A percentile compares a stretch with the other conserved stretches of the same genome.
phyloP scores from a whole-genome alignment of 2,329 filamentous ascomycete genomes.

The Epichloe baconii region DNA sequence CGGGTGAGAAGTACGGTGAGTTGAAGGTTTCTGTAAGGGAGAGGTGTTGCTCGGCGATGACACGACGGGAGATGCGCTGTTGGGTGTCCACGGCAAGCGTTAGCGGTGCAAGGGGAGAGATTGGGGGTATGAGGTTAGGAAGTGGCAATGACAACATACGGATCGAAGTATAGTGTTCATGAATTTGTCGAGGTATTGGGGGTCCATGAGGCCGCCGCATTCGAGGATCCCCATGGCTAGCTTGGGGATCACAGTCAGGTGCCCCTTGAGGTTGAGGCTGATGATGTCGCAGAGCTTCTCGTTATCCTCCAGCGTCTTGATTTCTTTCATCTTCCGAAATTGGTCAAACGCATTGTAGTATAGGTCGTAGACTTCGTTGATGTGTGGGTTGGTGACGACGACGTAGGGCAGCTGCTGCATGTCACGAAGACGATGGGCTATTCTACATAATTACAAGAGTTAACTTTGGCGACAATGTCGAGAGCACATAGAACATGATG shows the following conservation, averaged over 20 bases:
- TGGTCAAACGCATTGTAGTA: slow-evolving; percentile 96
- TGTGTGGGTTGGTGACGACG: slow-evolving; percentile 88
- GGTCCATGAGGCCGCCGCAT: slow-evolving; percentile 68
- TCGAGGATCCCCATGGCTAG: slow-evolving; percentile 90
- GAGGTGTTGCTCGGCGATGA: slow-evolving; percentile 95
- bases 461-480: neutral
- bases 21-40: slow-evolving; percentile 91
- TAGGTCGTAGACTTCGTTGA: slow-evolving; percentile 88
- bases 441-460: slow-evolving; percentile 31
- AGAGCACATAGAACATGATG: neutral
- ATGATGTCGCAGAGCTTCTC: slow-evolving; percentile 74
- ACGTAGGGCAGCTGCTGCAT: slow-evolving; percentile 95
- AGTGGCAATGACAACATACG: slow-evolving; percentile 36
- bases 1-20: slow-evolving; percentile 77
- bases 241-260: slow-evolving; percentile 86
- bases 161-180: slow-evolving; percentile 91
- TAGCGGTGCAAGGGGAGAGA: neutral
- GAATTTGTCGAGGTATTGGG: slow-evolving; percentile 75
- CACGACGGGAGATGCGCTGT: slow-evolving; percentile 82
- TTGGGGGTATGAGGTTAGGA: neutral
- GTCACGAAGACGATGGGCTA: slow-evolving; percentile 88
- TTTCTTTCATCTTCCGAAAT: slow-evolving; percentile 71
- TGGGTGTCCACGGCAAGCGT: neutral
- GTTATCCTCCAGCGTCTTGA: slow-evolving; percentile 80
- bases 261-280: slow-evolving; percentile 66